Percentiles rank a stretch among this genome's conserved stretches.
phyloP scores from a whole-genome alignment of 768 basidiomycete genomes.

The Rhizopogon vulgaris region DNA sequence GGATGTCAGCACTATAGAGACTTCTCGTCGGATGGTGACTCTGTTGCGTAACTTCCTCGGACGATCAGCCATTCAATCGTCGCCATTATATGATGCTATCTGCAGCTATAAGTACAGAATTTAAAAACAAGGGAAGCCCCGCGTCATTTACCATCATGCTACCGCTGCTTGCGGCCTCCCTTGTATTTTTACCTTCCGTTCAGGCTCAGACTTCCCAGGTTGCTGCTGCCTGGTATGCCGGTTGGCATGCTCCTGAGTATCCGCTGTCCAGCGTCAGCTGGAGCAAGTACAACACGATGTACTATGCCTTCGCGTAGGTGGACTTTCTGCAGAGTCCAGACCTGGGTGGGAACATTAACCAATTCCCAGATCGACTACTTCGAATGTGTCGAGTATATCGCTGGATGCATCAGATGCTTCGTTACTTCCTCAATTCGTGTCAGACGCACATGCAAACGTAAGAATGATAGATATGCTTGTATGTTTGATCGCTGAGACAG shows the following conservation, averaged over 20 bases:
- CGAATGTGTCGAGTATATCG: not conserved
- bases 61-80: too few species aligned
- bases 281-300: constrained; percentile 48
- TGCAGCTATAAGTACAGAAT: not conserved
- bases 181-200: not conserved
- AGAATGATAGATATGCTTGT: not conserved
- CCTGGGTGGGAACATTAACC: not conserved
- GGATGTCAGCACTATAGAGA: too few species aligned
- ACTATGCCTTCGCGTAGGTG: constrained; percentile 55
- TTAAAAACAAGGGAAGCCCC: not conserved
- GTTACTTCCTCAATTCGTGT: constrained; percentile 3
- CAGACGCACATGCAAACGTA: constrained; percentile 5
- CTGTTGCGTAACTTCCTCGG: too few species aligned
- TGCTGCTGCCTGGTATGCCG: constrained; percentile 1
- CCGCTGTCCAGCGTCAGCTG: constrained; percentile 39
- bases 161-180: not conserved
- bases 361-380: not conserved
- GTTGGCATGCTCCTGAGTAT: constrained; percentile 19
- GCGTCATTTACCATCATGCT: not conserved
- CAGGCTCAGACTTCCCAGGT: not conserved
- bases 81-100: too few species aligned
- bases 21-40: too few species aligned
- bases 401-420: not conserved
- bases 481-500: not conserved
- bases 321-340: too few species aligned